These are phyloP conservation scores for Corinectria fuckeliana DNA, from an alignment of 2,329 filamentous ascomycete genomes.

Conservation along the genomic window DNA sequence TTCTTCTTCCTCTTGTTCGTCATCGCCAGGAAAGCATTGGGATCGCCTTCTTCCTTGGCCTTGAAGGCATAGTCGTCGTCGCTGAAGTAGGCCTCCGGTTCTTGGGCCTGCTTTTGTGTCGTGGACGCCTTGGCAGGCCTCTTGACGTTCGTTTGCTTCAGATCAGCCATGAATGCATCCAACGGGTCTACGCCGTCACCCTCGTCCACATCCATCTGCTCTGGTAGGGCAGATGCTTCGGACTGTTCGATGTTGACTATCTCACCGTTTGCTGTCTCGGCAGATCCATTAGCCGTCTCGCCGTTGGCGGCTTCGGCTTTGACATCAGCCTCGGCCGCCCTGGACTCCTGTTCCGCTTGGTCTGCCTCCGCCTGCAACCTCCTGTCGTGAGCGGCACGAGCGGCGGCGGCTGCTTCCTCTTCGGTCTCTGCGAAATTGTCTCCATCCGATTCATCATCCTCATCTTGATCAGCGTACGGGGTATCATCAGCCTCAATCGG, in stretches of 20 bases:
- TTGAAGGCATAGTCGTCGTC: slow-evolving; percentile 75
- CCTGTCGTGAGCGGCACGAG: slow-evolving; percentile 83
- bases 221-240: slow-evolving; percentile 36
- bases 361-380: slow-evolving; percentile 66
- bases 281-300: slow-evolving; percentile 34
- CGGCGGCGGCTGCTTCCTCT: slow-evolving; percentile 85
- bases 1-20: slow-evolving; percentile 84
- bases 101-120: slow-evolving; percentile 62
- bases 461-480: slow-evolving; percentile 67
- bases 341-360: slow-evolving; percentile 42
- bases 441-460: slow-evolving; percentile 75
- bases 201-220: slow-evolving; percentile 64
- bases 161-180: slow-evolving; percentile 93
- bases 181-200: slow-evolving; percentile 83
- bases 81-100: slow-evolving; percentile 86
- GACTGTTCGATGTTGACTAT: background rate
- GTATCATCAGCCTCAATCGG: slow-evolving; percentile 69
- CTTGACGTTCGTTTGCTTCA: slow-evolving; percentile 61
- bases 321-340: slow-evolving; percentile 38
- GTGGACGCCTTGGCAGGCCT: slow-evolving; percentile 39
- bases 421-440: slow-evolving; percentile 83
- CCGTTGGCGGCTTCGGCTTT: slow-evolving; percentile 39
- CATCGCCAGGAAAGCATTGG: slow-evolving; percentile 59
- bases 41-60: slow-evolving; percentile 54
- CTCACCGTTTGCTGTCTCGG: slow-evolving; percentile 33